phyloP scores from a whole-genome alignment of 805 yeast genomes.

The Kregervanrija delftensis region DNA sequence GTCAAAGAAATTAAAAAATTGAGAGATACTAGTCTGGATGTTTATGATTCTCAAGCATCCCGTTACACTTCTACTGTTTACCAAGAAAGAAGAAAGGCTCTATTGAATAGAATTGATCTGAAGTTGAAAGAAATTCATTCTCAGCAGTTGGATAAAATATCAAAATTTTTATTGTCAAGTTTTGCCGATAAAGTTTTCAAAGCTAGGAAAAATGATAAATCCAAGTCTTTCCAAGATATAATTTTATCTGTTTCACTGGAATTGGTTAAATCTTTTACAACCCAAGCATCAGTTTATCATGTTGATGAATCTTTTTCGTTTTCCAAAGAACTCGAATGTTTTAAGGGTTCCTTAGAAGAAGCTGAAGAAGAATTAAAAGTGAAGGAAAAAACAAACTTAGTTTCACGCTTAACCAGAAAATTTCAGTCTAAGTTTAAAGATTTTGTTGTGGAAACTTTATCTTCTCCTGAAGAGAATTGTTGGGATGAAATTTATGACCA shows the following conservation, averaged over 20 bases:
- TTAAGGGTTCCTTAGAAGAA: conserved; percentile 2
- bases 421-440: conserved; percentile 44
- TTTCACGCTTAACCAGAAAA: conserved; percentile 38
- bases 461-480: conserved; percentile 40
- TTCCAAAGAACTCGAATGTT: conserved; percentile 18
- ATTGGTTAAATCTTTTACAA: conserved; percentile 22
- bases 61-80: conserved; percentile 67
- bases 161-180: conserved; percentile 25
- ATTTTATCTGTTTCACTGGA: not conserved
- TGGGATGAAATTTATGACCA: conserved; percentile 55
- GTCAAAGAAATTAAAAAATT: conserved; percentile 39
- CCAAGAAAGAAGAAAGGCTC: conserved; percentile 46
- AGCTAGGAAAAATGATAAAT: no score
- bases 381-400: conserved; percentile 36
- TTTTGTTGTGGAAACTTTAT: conserved; percentile 39
- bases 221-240: no score
- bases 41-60: conserved; percentile 68
- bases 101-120: conserved; percentile 42
- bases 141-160: conserved; percentile 32
- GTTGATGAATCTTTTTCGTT: conserved; percentile 28
- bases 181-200: conserved; percentile 15
- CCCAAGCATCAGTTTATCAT: conserved; percentile 28
- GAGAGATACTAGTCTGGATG: conserved; percentile 38
- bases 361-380: conserved; percentile 25
- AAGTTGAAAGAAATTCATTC: conserved; percentile 39